Conservation (phyloP, 768 basidiomycete genomes). For the Ramaria rubella region DNA sequence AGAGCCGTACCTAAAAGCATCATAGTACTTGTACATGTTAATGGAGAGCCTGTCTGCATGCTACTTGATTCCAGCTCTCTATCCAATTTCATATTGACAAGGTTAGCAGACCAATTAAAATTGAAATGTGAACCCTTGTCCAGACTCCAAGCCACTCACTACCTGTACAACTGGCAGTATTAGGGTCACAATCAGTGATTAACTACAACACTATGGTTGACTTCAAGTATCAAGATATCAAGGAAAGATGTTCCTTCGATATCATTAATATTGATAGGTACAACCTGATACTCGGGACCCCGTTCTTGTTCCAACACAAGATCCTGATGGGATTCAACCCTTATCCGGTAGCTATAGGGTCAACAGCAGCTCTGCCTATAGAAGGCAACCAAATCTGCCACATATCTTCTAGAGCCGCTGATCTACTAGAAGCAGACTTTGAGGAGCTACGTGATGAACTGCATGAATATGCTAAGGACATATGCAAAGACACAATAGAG, state of each 20-base stretch:
- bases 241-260: slow-evolving; percentile 28
- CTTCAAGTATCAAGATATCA: slow-evolving; percentile 31
- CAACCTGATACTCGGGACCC: slow-evolving; percentile 33
- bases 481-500: slow-evolving; percentile 15
- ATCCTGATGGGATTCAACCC: slow-evolving; percentile 4
- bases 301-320: slow-evolving; percentile 5
- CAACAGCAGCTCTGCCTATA: background rate
- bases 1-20: slow-evolving; percentile 5
- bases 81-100: slow-evolving; percentile 16
- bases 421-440: slow-evolving; percentile 12
- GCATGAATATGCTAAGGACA: slow-evolving; percentile 13
- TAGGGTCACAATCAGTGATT: slow-evolving; percentile 35
- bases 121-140: slow-evolving; percentile 20
- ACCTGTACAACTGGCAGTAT: slow-evolving; percentile 33
- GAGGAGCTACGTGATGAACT: slow-evolving; percentile 16
- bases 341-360: background rate
- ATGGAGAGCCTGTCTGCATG: slow-evolving; percentile 7
- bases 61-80: slow-evolving; percentile 15
- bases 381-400: slow-evolving; percentile 10
- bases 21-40: slow-evolving; percentile 2
- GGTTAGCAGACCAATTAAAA: slow-evolving; percentile 24
- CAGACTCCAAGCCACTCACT: too few relatives aligned
- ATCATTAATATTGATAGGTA: slow-evolving; percentile 34
- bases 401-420: slow-evolving; percentile 15
- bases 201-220: slow-evolving; percentile 22